phyloP scores from a whole-genome alignment of 352 stramenopile species.

The Pythium aquatile region DNA sequence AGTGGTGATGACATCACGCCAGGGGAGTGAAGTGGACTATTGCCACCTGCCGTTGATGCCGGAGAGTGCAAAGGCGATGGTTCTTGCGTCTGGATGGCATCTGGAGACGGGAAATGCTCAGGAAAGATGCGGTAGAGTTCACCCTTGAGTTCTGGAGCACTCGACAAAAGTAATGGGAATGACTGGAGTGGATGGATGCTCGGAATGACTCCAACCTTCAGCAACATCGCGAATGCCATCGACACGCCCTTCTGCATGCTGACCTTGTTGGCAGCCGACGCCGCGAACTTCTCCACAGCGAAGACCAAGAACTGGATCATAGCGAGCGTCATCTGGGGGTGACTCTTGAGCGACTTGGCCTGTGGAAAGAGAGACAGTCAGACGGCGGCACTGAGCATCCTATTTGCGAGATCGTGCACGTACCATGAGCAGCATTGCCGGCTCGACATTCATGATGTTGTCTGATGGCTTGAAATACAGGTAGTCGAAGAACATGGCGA shows the following conservation, averaged over 20 bases:
- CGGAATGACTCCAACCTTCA: conserved; percentile 73
- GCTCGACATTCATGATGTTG: conserved; percentile 84
- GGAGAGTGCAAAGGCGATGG: conserved; percentile 24
- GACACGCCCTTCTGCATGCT: conserved; percentile 85
- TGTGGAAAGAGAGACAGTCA: conserved; percentile 20
- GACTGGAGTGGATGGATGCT: conserved; percentile 71
- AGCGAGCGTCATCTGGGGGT: conserved; percentile 74
- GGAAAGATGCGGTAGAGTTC: conserved; percentile 82
- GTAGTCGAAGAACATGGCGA: conserved; percentile 89
- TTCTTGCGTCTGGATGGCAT: conserved; percentile 41
- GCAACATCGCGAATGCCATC: conserved; percentile 64
- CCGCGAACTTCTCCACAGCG: conserved; percentile 83
- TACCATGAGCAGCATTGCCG: conserved; percentile 83
- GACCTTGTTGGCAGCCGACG: conserved; percentile 64
- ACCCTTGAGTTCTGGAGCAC: conserved; percentile 61
- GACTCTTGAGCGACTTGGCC: conserved; percentile 86
- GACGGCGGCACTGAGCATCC: background rate
- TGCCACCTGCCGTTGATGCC: conserved; percentile 5
- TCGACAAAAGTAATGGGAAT: conserved; percentile 71
- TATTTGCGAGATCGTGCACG: conserved; percentile 1
- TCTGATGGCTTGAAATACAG: conserved; percentile 80
- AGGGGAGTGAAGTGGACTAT: conserved; percentile 46
- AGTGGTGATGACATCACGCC: conserved; percentile 38
- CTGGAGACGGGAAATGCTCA: conserved; percentile 71
- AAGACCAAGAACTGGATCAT: conserved; percentile 88